phyloP scores from a whole-genome alignment of 2,329 filamentous ascomycete genomes.

The Aspergillus amoenus region DNA sequence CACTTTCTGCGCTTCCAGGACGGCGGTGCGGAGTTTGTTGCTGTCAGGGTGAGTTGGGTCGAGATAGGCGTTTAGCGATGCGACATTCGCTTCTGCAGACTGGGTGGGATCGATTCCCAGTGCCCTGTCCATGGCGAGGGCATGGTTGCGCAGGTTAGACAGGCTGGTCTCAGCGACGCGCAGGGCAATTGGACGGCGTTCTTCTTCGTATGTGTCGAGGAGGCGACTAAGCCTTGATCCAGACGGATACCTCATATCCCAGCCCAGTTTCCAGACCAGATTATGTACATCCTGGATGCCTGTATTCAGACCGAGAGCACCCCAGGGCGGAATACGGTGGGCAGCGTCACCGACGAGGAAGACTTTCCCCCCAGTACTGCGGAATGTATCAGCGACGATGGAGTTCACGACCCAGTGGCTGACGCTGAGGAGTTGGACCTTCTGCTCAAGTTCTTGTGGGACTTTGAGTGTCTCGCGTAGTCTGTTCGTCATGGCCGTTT shows the following conservation, averaged over 20 bases:
- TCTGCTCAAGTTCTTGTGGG: not conserved
- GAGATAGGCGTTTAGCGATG: not conserved
- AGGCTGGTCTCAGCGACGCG: not conserved
- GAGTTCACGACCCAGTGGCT: not conserved
- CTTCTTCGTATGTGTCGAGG: not conserved
- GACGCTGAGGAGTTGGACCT: not conserved
- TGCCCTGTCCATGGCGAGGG: not conserved
- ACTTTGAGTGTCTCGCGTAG: not conserved
- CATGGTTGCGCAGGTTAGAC: not conserved
- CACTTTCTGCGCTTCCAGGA: not conserved
- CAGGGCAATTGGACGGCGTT: not conserved
- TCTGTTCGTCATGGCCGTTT: not conserved
- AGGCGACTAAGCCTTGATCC: not conserved
- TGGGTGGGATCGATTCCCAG: not conserved
- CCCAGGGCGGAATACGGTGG: not conserved
- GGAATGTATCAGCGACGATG: not conserved
- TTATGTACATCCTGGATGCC: not conserved
- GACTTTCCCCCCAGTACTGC: not conserved
- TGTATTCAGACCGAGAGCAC: not conserved
- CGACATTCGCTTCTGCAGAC: not conserved
- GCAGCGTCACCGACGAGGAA: not conserved
- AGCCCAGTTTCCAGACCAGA: not conserved
- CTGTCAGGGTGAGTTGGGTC: not conserved
- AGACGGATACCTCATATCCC: not conserved
- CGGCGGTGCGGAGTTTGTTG: not conserved